Base-by-base conservation (phyloP, 768 basidiomycete genomes). In the Polyporus arcularius region DNA sequence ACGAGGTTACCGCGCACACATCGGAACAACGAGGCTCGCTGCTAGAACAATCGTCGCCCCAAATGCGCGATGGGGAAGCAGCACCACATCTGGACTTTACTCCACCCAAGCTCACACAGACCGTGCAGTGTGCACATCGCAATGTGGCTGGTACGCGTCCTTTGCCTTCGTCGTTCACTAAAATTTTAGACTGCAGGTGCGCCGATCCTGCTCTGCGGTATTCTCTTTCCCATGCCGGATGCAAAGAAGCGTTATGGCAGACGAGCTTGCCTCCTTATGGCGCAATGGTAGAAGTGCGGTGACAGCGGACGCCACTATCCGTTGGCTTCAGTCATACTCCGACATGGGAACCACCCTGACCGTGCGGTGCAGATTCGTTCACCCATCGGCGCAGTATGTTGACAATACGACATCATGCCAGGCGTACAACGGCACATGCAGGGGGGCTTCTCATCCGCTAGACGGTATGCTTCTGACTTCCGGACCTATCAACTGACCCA, bases 281-380 rank as follows among this genome's bases (percentile, higher is more conserved):
- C 11, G 42, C n/a, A n/a, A 50, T 51, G 60, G 60, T 32, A 31
- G 48, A 45, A 61, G 60, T 61, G 60, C 60, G 60, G 60, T 41
- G 55, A 48, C 46, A 48, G 46, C 46, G 46, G 21, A 48, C 55
- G 49, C 53, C 58, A 50, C 47, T 21, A 32, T 40, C 31, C 38
- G 53, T 30, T 31, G 30, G 28, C 28, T 21, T 53, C 47, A 43
- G 54, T 15, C 53, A 50, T 30, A 16, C 31, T 26, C 60, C 32
- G 42, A 35, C 32, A 56, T 52, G 60, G 60, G 50, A 52, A 55
- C 14, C 21, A 26, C 21, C 42, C 42, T 32, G 31, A 14, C 26
- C 31, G 14, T n/a, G 21, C 28, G 16, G 12, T 9, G 41, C 26
- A 15, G 28, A 21, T 16, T 30, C 18, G 51, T 12, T 35, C 14